A percentile compares a stretch with the other conserved stretches of the same genome.
Conservation (phyloP, 139 green algal species). For the Picocystis salinarum region DNA sequence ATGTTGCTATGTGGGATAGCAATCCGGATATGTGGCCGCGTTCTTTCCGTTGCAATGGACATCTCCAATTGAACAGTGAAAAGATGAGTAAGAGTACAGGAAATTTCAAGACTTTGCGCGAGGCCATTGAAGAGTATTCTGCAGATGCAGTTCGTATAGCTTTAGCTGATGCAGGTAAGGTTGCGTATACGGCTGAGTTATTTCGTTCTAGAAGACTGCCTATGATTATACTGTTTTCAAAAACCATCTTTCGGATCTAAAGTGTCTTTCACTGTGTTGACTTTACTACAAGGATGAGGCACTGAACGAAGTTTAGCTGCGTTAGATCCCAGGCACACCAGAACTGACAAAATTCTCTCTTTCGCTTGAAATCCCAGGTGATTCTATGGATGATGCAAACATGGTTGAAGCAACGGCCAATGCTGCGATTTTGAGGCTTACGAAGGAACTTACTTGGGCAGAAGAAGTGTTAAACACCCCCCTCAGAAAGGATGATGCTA, state of each 20-base stretch:
- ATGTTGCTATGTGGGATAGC: conserved; percentile 63
- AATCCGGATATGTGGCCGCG: conserved; percentile 35
- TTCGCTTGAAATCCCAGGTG: too few relatives aligned
- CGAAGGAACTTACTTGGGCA: conserved; percentile 77
- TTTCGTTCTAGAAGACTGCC: too few relatives aligned
- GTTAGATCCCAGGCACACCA: too few relatives aligned
- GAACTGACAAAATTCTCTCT: too few relatives aligned
- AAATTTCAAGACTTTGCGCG: conserved; percentile 34
- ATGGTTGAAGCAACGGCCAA: conserved; percentile 85
- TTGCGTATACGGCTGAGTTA: too few relatives aligned
- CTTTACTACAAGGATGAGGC: too few relatives aligned
- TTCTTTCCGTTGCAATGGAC: conserved; percentile 74
- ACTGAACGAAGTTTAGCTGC: too few relatives aligned
- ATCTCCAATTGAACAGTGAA: conserved; percentile 90
- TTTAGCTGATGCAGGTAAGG: conserved; percentile 86
- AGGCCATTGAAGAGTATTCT: conserved; percentile 73
- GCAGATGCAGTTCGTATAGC: conserved; percentile 83
- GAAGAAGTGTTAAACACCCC: conserved; percentile 4
- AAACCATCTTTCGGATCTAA: too few relatives aligned
- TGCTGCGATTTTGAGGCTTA: conserved; percentile 79
- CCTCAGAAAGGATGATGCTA: conserved; percentile 30
- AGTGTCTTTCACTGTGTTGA: too few relatives aligned
- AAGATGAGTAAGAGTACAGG: conserved; percentile 97
- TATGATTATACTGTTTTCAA: too few relatives aligned
- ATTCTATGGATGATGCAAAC: conserved; percentile 94